phyloP scores from a whole-genome alignment of 2,329 filamentous ascomycete genomes.

The Exutisphaerella laricina region DNA sequence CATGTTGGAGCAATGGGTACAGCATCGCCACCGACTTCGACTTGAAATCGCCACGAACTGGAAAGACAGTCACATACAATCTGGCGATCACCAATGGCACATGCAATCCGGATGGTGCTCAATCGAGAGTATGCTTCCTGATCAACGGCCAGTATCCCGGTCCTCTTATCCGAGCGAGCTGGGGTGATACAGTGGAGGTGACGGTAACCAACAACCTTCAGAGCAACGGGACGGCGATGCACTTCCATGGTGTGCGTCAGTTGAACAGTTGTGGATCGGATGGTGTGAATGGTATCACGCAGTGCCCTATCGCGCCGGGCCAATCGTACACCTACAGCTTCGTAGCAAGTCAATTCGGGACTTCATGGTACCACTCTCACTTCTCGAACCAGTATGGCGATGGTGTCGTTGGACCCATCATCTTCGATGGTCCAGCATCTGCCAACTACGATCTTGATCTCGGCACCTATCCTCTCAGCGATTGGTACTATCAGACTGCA shows the following conservation, averaged over 20 bases:
- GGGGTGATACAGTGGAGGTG: slow-evolving; percentile 31
- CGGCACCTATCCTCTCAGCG: slow-evolving; percentile 53
- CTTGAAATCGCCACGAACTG: slow-evolving; percentile 38
- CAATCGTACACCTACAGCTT: slow-evolving; percentile 18
- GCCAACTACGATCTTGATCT: slow-evolving; percentile 58
- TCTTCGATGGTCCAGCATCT: slow-evolving; percentile 55
- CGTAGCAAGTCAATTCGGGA: slow-evolving; percentile 42
- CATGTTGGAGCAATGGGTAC: slow-evolving; percentile 41
- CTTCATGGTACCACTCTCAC: slow-evolving; percentile 53
- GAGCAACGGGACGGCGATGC: slow-evolving; percentile 35
- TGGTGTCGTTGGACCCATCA: slow-evolving; percentile 54
- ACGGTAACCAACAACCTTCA: slow-evolving; percentile 37
- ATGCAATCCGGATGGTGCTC: slow-evolving; percentile 36
- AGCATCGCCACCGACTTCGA: slow-evolving; percentile 44
- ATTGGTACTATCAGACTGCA: slow-evolving; percentile 44
- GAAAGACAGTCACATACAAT: slow-evolving; percentile 34
- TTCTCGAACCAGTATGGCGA: slow-evolving; percentile 50
- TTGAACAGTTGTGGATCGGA: slow-evolving; percentile 34
- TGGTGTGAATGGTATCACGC: slow-evolving; percentile 19
- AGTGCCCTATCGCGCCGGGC: slow-evolving; percentile 21
- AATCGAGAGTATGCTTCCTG: slow-evolving; percentile 36
- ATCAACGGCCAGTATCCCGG: slow-evolving; percentile 59
- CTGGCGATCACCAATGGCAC: slow-evolving; percentile 34
- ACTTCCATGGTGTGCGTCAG: slow-evolving; percentile 40
- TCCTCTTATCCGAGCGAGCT: slow-evolving; percentile 26